Evolutionary conservation across 495 filamentous ascomycete species (phyloP).

Genomic region (Endocarpon pusillum): DNA sequence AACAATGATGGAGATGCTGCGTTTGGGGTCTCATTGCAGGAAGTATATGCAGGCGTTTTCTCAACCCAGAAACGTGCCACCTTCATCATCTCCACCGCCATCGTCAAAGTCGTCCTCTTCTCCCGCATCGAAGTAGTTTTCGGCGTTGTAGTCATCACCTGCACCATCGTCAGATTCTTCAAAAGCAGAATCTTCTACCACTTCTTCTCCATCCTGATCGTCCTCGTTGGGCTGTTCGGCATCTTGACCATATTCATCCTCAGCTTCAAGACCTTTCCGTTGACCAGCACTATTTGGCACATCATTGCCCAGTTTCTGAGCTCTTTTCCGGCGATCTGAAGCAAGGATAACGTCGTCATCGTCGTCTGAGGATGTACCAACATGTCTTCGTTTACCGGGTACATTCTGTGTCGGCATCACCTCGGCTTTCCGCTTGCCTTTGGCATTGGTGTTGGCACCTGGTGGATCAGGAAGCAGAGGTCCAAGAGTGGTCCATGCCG

Average conservation of each 20-base stretch:
- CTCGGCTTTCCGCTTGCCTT: slow-evolving; percentile 19
- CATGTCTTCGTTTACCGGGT: slow-evolving; percentile 19
- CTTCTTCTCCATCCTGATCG: slow-evolving; percentile 29
- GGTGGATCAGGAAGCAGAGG: neutral
- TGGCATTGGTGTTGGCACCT: slow-evolving; percentile 18
- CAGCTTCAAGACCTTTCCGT: slow-evolving; percentile 12
- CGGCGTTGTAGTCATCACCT: slow-evolving; percentile 45
- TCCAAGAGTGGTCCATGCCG: neutral
- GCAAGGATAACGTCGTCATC: slow-evolving; percentile 15
- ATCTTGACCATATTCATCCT: slow-evolving; percentile 21
- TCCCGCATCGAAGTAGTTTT: slow-evolving; percentile 48
- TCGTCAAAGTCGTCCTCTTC: slow-evolving; percentile 40
- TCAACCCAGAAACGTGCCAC: too few species aligned
- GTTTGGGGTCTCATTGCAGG: too few species aligned
- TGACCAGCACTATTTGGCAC: slow-evolving; percentile 4
- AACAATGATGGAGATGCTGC: too few species aligned
- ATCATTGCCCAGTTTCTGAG: slow-evolving; percentile 9
- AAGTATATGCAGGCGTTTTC: too few species aligned
- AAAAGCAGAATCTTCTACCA: slow-evolving; percentile 39
- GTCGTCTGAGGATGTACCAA: slow-evolving; percentile 30
- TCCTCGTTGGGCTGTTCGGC: slow-evolving; percentile 23
- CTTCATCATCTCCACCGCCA: slow-evolving; percentile 29
- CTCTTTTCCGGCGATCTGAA: slow-evolving; percentile 13
- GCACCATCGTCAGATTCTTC: slow-evolving; percentile 38
- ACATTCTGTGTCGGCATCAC: slow-evolving; percentile 8